These are phyloP conservation scores for Kuraishia ogatae DNA, from an alignment of 805 yeast genomes.

Conservation along the genomic window DNA sequence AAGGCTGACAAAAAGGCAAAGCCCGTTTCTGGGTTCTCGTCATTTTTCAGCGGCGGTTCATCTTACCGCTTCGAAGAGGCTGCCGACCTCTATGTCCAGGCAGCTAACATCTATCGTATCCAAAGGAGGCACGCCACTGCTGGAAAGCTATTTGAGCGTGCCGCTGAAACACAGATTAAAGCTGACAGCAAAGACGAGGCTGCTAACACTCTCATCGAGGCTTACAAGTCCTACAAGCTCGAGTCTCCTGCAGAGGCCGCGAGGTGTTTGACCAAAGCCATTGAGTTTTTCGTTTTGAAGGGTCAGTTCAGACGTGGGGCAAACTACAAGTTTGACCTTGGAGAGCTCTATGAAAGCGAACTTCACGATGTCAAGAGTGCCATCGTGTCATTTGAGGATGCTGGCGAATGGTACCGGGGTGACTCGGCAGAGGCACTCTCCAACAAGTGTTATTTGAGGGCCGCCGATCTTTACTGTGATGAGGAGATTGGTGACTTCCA, in stretches of 20 bases:
- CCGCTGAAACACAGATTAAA: conserved; percentile 70
- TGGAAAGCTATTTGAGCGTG: conserved; percentile 77
- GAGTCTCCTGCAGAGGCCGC: conserved; percentile 75
- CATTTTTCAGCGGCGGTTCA: conserved; percentile 55
- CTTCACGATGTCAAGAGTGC: conserved; percentile 64
- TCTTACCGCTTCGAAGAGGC: conserved; percentile 80
- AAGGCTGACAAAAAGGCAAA: conserved; percentile 66
- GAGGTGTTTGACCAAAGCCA: conserved; percentile 64
- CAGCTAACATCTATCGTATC: conserved; percentile 83
- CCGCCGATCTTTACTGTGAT: conserved; percentile 81
- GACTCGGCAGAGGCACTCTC: conserved; percentile 91
- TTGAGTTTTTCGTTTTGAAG: conserved; percentile 72
- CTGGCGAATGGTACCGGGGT: conserved; percentile 92
- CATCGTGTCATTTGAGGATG: conserved; percentile 72
- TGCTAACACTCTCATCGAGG: conserved; percentile 82
- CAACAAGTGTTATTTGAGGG: conserved; percentile 78
- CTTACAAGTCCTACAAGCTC: conserved; percentile 75
- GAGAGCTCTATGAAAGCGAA: conserved; percentile 73
- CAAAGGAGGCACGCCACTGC: conserved; percentile 67
- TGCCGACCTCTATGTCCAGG: conserved; percentile 80
- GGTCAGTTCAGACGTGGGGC: conserved; percentile 98
- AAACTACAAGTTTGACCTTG: conserved; percentile 85
- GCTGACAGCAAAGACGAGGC: conserved; percentile 84
- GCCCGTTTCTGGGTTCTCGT: conserved; percentile 65
- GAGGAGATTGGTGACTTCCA: conserved; percentile 52